These are phyloP conservation scores for Podosphaera fusca DNA, from an alignment of 2,329 filamentous ascomycete genomes.

Conservation along the genomic window DNA sequence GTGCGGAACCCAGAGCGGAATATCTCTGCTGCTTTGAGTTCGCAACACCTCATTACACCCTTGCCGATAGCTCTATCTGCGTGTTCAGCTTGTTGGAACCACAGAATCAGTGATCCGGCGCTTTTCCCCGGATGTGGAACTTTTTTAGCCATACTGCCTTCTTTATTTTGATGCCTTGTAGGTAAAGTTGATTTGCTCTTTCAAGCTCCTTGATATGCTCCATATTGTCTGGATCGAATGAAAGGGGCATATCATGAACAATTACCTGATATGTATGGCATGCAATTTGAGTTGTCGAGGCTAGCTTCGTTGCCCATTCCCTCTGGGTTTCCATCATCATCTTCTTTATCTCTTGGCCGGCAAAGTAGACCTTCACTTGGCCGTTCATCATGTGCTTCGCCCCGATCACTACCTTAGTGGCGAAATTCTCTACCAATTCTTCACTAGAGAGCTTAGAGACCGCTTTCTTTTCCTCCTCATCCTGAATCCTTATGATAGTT, in stretches of 20 bases:
- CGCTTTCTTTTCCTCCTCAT: neutral
- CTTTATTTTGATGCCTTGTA: neutral
- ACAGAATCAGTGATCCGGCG: neutral
- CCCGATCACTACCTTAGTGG: neutral
- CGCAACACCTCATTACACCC: neutral
- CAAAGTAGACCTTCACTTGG: neutral
- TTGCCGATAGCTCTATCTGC: neutral
- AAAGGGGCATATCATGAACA: neutral
- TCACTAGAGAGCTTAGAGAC: neutral
- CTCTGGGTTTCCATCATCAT: neutral
- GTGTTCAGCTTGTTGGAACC: neutral
- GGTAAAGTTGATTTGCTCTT: neutral
- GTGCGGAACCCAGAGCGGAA: neutral
- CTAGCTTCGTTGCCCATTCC: neutral
- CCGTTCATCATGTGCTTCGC: neutral
- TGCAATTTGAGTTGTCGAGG: neutral
- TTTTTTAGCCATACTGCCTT: neutral
- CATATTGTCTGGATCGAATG: neutral
- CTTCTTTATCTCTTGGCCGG: neutral
- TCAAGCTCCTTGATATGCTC: neutral
- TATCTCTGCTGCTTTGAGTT: neutral
- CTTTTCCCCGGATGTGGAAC: neutral
- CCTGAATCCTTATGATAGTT: neutral
- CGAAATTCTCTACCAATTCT: neutral
- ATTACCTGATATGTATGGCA: neutral